These are phyloP conservation scores for Rossbeevera mucosa DNA, from an alignment of 768 basidiomycete species.

Conservation along the genomic window DNA sequence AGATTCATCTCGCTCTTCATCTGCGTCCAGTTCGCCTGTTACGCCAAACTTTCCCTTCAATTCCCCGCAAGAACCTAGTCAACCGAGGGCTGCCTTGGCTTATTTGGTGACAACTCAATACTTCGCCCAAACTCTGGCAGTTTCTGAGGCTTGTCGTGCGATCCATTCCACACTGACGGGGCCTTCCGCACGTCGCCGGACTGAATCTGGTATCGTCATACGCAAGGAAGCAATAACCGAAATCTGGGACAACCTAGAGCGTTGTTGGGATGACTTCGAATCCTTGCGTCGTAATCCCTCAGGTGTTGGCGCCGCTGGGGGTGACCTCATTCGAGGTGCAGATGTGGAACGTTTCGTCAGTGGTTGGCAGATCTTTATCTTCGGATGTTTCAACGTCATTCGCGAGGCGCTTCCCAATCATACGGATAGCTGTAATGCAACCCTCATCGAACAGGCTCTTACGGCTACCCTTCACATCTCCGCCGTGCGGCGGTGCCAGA, in stretches of 20 bases:
- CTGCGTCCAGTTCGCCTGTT: constrained; percentile 21
- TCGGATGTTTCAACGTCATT: constrained; percentile 87
- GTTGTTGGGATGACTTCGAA: constrained; percentile 83
- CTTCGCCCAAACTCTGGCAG: constrained; percentile 66
- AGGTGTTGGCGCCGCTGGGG: constrained; percentile 37
- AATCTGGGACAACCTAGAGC: constrained; percentile 82
- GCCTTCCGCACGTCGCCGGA: constrained; percentile 58
- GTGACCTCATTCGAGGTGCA: constrained; percentile 38
- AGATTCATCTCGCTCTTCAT: constrained; percentile 33
- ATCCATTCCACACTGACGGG: constrained; percentile 80
- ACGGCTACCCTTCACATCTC: constrained; percentile 43
- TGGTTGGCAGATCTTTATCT: constrained; percentile 90
- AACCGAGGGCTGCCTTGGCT: constrained; percentile 36
- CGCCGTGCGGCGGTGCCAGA: constrained; percentile 46
- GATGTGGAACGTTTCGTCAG: constrained; percentile 68
- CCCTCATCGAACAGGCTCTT: constrained; percentile 44
- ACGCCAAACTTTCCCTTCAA: constrained; percentile 23
- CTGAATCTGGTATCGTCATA: constrained; percentile 47
- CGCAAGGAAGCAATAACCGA: constrained; percentile 63
- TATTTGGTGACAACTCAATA: constrained; percentile 55
- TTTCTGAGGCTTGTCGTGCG: constrained; percentile 72
- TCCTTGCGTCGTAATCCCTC: constrained; percentile 44
- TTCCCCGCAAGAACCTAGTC: constrained; percentile 20
- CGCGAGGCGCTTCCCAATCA: constrained; percentile 59
- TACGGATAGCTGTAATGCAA: constrained; percentile 43